These are phyloP conservation scores for Boletus barrowsii DNA, from an alignment of 768 basidiomycete genomes.

Conservation along the genomic window DNA sequence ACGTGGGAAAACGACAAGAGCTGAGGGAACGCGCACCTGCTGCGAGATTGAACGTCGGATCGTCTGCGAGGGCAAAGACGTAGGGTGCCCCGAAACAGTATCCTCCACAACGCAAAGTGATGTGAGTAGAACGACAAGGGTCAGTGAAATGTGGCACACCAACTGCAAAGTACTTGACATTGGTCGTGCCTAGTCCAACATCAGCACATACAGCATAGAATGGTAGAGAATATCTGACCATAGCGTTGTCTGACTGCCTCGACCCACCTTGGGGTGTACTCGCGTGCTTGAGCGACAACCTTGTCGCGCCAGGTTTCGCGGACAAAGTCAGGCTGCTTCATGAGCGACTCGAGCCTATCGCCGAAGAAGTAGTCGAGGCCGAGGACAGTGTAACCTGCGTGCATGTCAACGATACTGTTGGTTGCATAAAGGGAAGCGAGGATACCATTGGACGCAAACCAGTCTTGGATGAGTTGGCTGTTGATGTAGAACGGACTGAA, in stretches of 20 bases:
- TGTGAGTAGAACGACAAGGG: neutral
- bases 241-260: constrained; percentile 46
- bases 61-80: constrained; percentile 44
- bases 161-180: constrained; percentile 43
- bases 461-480: constrained; percentile 60
- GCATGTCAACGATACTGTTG: neutral
- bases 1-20: neutral
- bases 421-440: neutral
- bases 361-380: constrained; percentile 66
- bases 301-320: constrained; percentile 42
- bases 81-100: constrained; percentile 60
- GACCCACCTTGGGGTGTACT: constrained; percentile 49
- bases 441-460: constrained; percentile 56
- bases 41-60: constrained; percentile 36
- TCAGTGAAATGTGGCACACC: constrained; percentile 27
- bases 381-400: constrained; percentile 53
- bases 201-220: constrained; percentile 9
- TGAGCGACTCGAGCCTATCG: constrained; percentile 44
- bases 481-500: constrained; percentile 60
- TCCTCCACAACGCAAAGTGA: constrained; percentile 30
- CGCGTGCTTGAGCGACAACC: constrained; percentile 34
- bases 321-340: constrained; percentile 37
- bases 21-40: constrained; percentile 37
- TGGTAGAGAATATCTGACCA: constrained; percentile 32
- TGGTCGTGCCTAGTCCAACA: constrained; percentile 13